phyloP scores from a whole-genome alignment of 1,284 basidiomycete genomes.

The Paramarasmius palmivorus region DNA sequence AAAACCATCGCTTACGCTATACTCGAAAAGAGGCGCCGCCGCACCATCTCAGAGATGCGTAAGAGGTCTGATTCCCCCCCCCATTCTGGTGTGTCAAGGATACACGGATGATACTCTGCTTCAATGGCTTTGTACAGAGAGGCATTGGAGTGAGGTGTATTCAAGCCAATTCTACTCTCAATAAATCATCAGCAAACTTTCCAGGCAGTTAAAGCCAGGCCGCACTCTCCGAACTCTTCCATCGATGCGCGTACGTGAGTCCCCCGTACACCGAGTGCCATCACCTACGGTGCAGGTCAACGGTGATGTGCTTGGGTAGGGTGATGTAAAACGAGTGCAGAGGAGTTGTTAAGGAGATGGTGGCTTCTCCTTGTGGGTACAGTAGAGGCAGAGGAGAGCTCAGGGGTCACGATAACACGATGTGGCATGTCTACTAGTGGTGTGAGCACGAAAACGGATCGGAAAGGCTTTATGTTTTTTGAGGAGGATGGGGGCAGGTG shows the following conservation, averaged over 20 bases:
- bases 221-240: constrained; percentile 86
- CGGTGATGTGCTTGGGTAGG: constrained; percentile 90
- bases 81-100: constrained; percentile 84
- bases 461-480: constrained; percentile 82
- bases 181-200: constrained; percentile 95
- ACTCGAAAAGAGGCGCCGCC: constrained; percentile 73
- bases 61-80: constrained; percentile 89
- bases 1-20: constrained; percentile 81
- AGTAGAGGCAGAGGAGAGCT: too few relatives aligned
- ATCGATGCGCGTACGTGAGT: constrained; percentile 69
- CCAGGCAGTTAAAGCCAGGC: constrained; percentile 90
- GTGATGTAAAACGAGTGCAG: constrained; percentile 85
- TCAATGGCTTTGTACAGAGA: constrained; percentile 86
- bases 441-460: constrained; percentile 86
- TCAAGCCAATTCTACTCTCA: constrained; percentile 80
- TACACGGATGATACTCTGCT: constrained; percentile 93
- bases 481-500: constrained; percentile 64
- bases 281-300: constrained; percentile 97
- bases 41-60: constrained; percentile 85
- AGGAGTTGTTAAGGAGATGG: constrained; percentile 89
- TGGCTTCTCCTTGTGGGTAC: too few relatives aligned
- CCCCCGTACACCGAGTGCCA: constrained; percentile 68
- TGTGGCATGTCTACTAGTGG: constrained; percentile 99
- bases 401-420: constrained; percentile 93
- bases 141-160: constrained; percentile 71